Conservation (phyloP, 164 flowering plant genomes). For the Stephania japonica region DNA sequence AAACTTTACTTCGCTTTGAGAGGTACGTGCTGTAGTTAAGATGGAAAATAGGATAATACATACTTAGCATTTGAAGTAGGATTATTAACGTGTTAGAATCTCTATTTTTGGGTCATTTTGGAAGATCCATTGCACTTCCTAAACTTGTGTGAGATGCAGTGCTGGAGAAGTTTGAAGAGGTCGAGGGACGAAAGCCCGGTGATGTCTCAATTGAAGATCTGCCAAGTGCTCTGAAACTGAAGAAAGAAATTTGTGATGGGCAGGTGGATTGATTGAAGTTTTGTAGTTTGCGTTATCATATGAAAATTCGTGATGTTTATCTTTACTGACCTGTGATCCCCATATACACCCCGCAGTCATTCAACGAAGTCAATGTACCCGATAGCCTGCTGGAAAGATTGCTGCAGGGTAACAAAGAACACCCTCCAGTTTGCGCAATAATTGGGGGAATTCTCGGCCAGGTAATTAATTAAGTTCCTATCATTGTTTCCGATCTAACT, state of each 20-base stretch:
- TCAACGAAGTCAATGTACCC: constrained; percentile 67
- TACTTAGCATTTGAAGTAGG: background rate
- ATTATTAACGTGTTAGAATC: background rate
- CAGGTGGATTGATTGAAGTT: constrained; percentile 31
- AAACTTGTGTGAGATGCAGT: constrained; percentile 37
- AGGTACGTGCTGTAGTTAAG: constrained; percentile 37
- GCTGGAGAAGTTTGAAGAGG: constrained; percentile 68
- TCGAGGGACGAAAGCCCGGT: constrained; percentile 55
- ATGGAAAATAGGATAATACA: background rate
- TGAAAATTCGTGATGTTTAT: background rate
- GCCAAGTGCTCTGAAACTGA: constrained; percentile 51
- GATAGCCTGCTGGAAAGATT: constrained; percentile 68
- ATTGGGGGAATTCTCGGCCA: constrained; percentile 93
- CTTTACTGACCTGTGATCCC: background rate
- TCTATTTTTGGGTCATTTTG: background rate
- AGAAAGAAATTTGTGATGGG: constrained; percentile 65
- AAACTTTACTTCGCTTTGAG: constrained; percentile 85
- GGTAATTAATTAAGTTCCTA: constrained; percentile 31
- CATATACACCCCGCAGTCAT: constrained; percentile 34
- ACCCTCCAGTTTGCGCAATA: constrained; percentile 92
- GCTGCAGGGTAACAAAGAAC: constrained; percentile 43
- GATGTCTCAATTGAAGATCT: constrained; percentile 61
- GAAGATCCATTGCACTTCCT: background rate
- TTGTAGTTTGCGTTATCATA: background rate
- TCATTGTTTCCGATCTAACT: background rate